Conservation (phyloP, 2,329 filamentous ascomycete species). For the Talaromyces albobiverticillius region DNA sequence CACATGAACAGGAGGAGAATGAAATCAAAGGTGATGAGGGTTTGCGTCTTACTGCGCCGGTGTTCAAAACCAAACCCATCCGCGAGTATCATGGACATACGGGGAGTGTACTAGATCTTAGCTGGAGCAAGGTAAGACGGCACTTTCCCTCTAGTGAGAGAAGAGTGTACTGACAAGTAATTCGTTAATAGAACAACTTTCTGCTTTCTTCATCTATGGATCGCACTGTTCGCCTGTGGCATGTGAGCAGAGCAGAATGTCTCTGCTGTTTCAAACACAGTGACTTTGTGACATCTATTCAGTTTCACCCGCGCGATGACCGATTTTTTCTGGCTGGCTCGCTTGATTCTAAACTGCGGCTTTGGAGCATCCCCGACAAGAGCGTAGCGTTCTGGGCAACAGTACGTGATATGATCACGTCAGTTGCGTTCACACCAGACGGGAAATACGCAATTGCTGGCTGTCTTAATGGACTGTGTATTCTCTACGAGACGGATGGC, state of each 20-base stretch:
- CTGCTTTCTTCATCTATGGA: conserved; percentile 95
- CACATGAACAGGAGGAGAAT: conserved; percentile 67
- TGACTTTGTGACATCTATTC: conserved; percentile 91
- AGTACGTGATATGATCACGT: conserved; percentile 84
- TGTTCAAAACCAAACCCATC: conserved; percentile 76
- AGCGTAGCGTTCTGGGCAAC: conserved; percentile 78
- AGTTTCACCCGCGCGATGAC: conserved; percentile 92
- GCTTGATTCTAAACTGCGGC: conserved; percentile 77
- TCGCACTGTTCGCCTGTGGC: conserved; percentile 93
- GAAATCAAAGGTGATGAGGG: conserved; percentile 47
- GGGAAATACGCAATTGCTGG: conserved; percentile 88
- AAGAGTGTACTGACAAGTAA: neutral
- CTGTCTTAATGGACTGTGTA: conserved; percentile 76
- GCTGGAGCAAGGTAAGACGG: conserved; percentile 78
- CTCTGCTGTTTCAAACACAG: conserved; percentile 92
- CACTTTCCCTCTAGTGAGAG: too few relatives aligned
- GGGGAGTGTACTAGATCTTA: conserved; percentile 82
- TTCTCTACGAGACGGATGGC: conserved; percentile 91
- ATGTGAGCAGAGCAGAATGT: conserved; percentile 79
- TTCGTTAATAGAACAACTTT: conserved; percentile 72
- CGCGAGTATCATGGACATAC: conserved; percentile 81
- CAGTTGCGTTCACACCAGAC: conserved; percentile 89
- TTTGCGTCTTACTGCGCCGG: conserved; percentile 77
- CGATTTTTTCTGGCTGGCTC: conserved; percentile 95
- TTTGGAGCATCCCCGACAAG: conserved; percentile 98